Base-by-base conservation (phyloP, 768 basidiomycete species). In the Crepidotus variabilis region DNA sequence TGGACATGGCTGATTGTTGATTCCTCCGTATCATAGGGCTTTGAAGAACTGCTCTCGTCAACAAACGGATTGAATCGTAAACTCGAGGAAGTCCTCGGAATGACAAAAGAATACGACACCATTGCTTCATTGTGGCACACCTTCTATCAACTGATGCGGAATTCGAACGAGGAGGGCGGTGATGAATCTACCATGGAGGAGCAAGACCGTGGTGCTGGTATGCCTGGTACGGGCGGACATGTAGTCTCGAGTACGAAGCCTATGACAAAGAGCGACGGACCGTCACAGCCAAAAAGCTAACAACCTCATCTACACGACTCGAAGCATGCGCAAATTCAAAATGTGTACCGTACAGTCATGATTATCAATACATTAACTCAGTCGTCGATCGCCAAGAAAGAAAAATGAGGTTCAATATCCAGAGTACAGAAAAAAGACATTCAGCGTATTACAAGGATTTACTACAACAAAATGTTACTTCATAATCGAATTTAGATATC, bases 21-120 rank as follows among this genome's bases (percentile, higher is more conserved):
- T 22, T 35, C 32, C 20, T 28, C 14, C 13, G n/a, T 63, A 6
- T 23, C 14, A 18, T 20, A 52, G 94, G 90, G 87, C 18, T 96
- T 96, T 65, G 94, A 96, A 65, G 90, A 94, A 59, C 70, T 96
- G 2, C 74, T 98, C 16, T 87, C 87, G 3, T 86, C 90, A 8
- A 87, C 88, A 57, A 98, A 98, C 65, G 82, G 82, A 23, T 74
- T 94, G 20, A 96, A 96, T 68, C 84, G 94, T 59, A 94, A 93
- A 66, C 80, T 96, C 16, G 94, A 98, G 70, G 93, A 97, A 67
- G 92, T 94, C 1, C 74, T 88, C 22, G 91, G 91, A 9, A 95
- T 96, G 84, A 94, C 94, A 5, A 86, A 85, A 56, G 94, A 95
- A 76, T 94, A 96, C 68, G 84, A 88, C 51, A 94, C 89, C 2